These are phyloP conservation scores for Orbilia brochopaga DNA, from an alignment of 2,329 filamentous ascomycete species.

Conservation along the genomic window DNA sequence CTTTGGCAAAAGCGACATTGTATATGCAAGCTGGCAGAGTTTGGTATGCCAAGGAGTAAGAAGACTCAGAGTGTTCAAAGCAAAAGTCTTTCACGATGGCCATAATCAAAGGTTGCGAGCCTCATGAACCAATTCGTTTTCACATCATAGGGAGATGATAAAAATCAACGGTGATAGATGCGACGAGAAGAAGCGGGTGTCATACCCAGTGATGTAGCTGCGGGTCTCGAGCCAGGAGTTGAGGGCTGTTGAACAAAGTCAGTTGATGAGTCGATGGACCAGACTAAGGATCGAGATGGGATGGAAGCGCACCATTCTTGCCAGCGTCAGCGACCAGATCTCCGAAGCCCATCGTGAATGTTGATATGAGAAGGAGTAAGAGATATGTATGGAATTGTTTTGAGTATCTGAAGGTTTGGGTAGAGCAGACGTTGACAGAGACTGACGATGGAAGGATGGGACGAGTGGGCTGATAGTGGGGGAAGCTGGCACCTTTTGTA, in stretches of 20 bases:
- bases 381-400: not conserved
- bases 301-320: slow-evolving; percentile 62
- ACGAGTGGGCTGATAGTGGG: slow-evolving; percentile 8
- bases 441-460: slow-evolving; percentile 2
- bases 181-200: slow-evolving; percentile 48
- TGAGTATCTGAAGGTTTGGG: slow-evolving; percentile 7
- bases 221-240: slow-evolving; percentile 76
- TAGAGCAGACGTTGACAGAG: not conserved
- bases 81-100: slow-evolving; percentile 57
- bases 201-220: slow-evolving; percentile 84
- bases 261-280: too few relatives aligned
- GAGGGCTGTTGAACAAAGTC: slow-evolving; percentile 59
- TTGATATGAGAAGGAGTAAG: not conserved
- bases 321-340: slow-evolving; percentile 72
- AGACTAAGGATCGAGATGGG: slow-evolving; percentile 28
- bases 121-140: slow-evolving; percentile 90
- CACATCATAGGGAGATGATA: slow-evolving; percentile 67
- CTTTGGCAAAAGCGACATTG: not conserved
- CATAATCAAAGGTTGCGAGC: slow-evolving; percentile 81
- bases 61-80: slow-evolving; percentile 23
- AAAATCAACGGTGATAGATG: slow-evolving; percentile 29
- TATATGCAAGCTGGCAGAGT: not conserved
- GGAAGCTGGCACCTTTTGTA: slow-evolving; percentile 1
- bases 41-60: not conserved
- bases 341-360: slow-evolving; percentile 70